phyloP scores from a whole-genome alignment of 352 stramenopile genomes.

The Globisporangium spinosum region DNA sequence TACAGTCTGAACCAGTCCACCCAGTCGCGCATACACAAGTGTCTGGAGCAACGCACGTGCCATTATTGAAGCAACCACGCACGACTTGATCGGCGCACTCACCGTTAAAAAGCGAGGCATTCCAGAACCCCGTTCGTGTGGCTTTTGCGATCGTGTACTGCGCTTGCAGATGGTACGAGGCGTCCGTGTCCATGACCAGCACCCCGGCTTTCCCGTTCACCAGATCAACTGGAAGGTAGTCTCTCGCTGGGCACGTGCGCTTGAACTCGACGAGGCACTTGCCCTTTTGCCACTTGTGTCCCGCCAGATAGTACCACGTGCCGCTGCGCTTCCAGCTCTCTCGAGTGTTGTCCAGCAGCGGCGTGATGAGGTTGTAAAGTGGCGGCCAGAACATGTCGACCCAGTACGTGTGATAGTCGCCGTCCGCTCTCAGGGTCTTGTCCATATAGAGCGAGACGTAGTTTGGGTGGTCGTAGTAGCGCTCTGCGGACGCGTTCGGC shows the following conservation, averaged over 20 bases:
- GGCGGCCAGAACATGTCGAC: slow-evolving; percentile 89
- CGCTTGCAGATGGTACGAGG: slow-evolving; percentile 84
- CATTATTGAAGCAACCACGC: slow-evolving; percentile 95
- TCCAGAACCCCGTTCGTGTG: slow-evolving; percentile 57
- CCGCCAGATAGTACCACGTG: slow-evolving; percentile 58
- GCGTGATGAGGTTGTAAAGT: slow-evolving; percentile 83
- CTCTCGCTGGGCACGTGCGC: slow-evolving; percentile 59
- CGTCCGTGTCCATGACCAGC: slow-evolving; percentile 90
- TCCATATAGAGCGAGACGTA: slow-evolving; percentile 97
- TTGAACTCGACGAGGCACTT: slow-evolving; percentile 93
- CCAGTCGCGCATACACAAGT: slow-evolving; percentile 78
- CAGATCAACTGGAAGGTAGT: slow-evolving; percentile 34
- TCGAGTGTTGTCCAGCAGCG: slow-evolving; percentile 88
- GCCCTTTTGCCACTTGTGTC: slow-evolving; percentile 88
- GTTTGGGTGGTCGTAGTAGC: slow-evolving; percentile 92
- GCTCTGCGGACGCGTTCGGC: slow-evolving; percentile 49
- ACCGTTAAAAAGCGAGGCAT: slow-evolving; percentile 41
- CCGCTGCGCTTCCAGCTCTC: slow-evolving; percentile 89
- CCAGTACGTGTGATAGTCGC: slow-evolving; percentile 87
- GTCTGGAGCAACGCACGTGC: slow-evolving; percentile 89
- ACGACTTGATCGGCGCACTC: slow-evolving; percentile 92
- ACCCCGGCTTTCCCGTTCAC: slow-evolving; percentile 20
- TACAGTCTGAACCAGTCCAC: slow-evolving; percentile 82
- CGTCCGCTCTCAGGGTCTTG: slow-evolving; percentile 68
- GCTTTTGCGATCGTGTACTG: slow-evolving; percentile 66